Evolutionary conservation across 1,139 yeast species (phyloP), one percentile per base, ranked within the genome.

Genomic region (Hemisphaericaspora lyxosophila): DNA sequence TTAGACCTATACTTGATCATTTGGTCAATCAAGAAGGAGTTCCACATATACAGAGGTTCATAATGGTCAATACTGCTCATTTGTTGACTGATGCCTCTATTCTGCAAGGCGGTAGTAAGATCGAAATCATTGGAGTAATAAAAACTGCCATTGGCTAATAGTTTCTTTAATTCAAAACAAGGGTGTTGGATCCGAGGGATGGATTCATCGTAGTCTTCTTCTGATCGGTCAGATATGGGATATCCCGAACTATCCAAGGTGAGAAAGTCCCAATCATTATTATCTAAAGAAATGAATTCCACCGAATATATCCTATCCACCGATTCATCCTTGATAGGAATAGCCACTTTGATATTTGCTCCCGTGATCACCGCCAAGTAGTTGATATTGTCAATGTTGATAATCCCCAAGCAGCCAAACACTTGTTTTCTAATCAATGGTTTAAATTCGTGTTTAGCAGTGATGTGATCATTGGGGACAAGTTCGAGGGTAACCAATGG

Each of bases 31-130:
- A 94, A 78, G 58, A 86, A 92, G 5, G 85, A 76, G 59, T 94
- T 94, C 99, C 99, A 94, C 97, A 92, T 89, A 55, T 85, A 92
- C 49, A 90, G 92, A 41, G 80, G 80, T 55, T 84, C 90, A 47
- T 75, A 82, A 42, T 78, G 75, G 46, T 80, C 83, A 35, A 57
- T 55, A 31, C 46, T 30, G 47, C 5, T 74, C 30, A 47, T 47
- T 3, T 48, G 40, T n/a, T 26, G 20, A 18, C 35, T 25, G n/a
- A 82, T 62, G 2, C 90, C 90, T 52, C 94, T 64, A 40, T 78
- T 74, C 59, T 92, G 97, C 45, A 92, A 62, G 11, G 83, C 70
- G 17, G 88, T 83, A 0, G 98, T 92, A 48, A 92, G 65, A 61
- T 94, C 98, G 60, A 89, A 92, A 60, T 89, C 94, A 13, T 89